Percentiles rank a stretch among this genome's conserved stretches.
These are phyloP conservation scores for Medicago ruthenica DNA, from an alignment of 306 rosid genomes.

Conservation along the genomic window DNA sequence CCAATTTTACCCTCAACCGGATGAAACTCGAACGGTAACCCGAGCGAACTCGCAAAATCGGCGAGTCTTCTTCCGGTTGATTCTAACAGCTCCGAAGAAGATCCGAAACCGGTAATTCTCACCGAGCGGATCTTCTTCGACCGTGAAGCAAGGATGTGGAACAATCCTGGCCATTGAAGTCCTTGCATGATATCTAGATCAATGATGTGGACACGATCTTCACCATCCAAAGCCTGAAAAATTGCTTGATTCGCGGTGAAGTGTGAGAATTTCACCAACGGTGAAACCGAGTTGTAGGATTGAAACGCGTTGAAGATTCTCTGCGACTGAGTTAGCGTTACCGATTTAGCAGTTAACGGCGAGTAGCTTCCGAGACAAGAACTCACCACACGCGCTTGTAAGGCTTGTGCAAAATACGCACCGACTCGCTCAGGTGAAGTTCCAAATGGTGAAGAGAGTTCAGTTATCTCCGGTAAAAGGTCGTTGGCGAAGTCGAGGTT, in stretches of 20 bases:
- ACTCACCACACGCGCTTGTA: conserved; percentile 87
- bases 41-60: conserved; percentile 84
- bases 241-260: conserved; percentile 98
- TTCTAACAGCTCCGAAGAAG: conserved; percentile 77
- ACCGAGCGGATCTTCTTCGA: conserved; percentile 79
- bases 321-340: conserved; percentile 67
- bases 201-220: conserved; percentile 91
- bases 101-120: conserved; percentile 92
- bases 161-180: conserved; percentile 98
- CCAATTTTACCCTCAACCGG: conserved; percentile 94
- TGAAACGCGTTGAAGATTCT: conserved; percentile 82
- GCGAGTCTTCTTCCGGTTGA: conserved; percentile 92
- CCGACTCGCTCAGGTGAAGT: conserved; percentile 91
- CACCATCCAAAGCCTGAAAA: conserved; percentile 90
- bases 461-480: conserved; percentile 83
- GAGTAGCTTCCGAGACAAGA: conserved; percentile 76
- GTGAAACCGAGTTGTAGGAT: conserved; percentile 88
- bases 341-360: conserved; percentile 61
- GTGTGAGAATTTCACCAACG: conserved; percentile 89
- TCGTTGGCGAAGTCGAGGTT: conserved; percentile 75
- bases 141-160: conserved; percentile 94
- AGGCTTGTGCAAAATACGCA: conserved; percentile 89
- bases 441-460: conserved; percentile 88
- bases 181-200: conserved; percentile 99
- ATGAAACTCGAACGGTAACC: conserved; percentile 82